Evolutionary conservation across 768 basidiomycete species (phyloP).

Genomic region (Harrya chromipes): DNA sequence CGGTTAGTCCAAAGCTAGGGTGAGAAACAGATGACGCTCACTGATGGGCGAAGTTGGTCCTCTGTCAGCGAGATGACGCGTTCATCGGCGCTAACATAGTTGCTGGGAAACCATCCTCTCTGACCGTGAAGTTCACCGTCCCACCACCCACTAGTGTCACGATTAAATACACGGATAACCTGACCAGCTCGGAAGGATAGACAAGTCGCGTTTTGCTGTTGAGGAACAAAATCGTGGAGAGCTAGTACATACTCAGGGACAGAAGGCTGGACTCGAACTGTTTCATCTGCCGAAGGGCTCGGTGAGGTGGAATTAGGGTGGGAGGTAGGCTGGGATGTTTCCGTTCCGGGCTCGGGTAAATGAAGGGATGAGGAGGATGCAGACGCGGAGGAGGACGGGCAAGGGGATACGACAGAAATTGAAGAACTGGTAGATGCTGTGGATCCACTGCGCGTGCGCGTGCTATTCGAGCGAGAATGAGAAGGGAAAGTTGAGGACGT

Average conservation of each 20-base stretch:
- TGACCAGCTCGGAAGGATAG: slow-evolving; percentile 89
- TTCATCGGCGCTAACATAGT: slow-evolving; percentile 78
- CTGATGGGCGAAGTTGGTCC: slow-evolving; percentile 49
- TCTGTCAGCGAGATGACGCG: slow-evolving; percentile 49
- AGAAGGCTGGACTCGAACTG: slow-evolving; percentile 37
- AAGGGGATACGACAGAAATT: slow-evolving; percentile 53
- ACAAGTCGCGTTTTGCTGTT: slow-evolving; percentile 71
- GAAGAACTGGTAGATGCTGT: slow-evolving; percentile 57
- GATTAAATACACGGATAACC: slow-evolving; percentile 85
- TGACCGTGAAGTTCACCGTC: slow-evolving; percentile 89
- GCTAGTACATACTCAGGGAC: slow-evolving; percentile 78
- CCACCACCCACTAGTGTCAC: slow-evolving; percentile 95
- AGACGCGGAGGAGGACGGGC: slow-evolving; percentile 49
- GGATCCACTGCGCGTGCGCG: slow-evolving; percentile 48
- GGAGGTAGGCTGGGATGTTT: slow-evolving; percentile 24
- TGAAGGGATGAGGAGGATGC: slow-evolving; percentile 48
- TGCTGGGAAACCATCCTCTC: slow-evolving; percentile 98
- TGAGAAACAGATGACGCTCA: slow-evolving; percentile 30
- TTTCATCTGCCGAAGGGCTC: slow-evolving; percentile 47
- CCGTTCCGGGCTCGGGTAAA: slow-evolving; percentile 33
- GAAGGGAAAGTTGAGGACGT: slow-evolving; percentile 20
- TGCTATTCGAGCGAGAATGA: slow-evolving; percentile 10
- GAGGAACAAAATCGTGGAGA: slow-evolving; percentile 85
- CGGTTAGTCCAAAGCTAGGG: not conserved
- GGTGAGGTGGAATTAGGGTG: slow-evolving; percentile 34